Evolutionary conservation across 345 rosid genomes (phyloP), one percentile per base, ranked within the genome.

Genomic region (Nasturtium officinale): DNA sequence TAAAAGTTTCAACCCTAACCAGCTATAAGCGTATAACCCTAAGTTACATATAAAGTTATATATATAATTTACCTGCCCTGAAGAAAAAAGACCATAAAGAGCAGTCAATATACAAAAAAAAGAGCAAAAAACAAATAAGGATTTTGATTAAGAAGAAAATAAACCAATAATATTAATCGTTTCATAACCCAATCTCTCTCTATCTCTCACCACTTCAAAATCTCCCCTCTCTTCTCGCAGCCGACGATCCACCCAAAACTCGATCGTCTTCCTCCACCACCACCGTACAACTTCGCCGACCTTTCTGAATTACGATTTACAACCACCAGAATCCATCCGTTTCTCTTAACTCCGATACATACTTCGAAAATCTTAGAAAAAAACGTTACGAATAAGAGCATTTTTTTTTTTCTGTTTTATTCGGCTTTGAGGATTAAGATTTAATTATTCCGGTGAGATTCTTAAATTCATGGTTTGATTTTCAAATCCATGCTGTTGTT

Each of bases 191-290:
- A 51, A 51, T 45, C 63, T 18, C 66, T 51, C 61, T 72, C 59
- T 61, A 51, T 59, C 50, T 71, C 42, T 61, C 58, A 57, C 71
- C 32, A 46, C 40, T 26, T 51, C 29, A 26, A 43, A 64, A 30
- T 37, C 69, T 25, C 33, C 48, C 30, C 63, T 61, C 35, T 61
- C 65, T 21, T 63, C 56, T 23, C 56, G 66, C 71, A 77, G 72
- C 85, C 89, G 87, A 82, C 94, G 89, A 84, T 84, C 83, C 83
- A 79, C 71, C 83, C 82, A 65, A 81, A 78, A 76, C 65, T 82
- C 73, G 84, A 64, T 77, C 83, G 77, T 74, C 52, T 25, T 60
- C 23, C 69, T 75, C 9, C 9, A 45, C 78, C 80, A 77, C 77
- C 67, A 78, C 72, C 61, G 63, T 75, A 63, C 30, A 52, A 46